Evolutionary conservation across 352 stramenopile species (phyloP), one percentile per base, ranked within the genome.

Genomic region (Globisporangium emineosum): DNA sequence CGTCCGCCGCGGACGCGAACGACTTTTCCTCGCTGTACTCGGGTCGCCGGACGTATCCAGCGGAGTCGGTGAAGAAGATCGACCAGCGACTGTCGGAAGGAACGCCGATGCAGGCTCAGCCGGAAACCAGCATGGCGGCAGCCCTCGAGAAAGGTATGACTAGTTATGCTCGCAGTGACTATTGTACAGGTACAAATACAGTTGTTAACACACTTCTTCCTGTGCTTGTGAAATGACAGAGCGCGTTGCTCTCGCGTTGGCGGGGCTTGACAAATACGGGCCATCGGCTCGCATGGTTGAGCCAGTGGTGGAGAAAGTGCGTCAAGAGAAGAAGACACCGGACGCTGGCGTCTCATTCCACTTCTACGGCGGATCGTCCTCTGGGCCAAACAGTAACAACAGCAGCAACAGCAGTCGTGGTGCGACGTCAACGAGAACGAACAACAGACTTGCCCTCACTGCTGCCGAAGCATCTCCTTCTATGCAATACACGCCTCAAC

Each of bases 41-140:
- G 5, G 82, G 76, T 17, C 73, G 83, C 29, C 80, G 77, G 35
- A 91, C 83, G 65, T 91, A 90, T 59, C 83, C 83, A 10, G 76
- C 80, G 8, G 80, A 89, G 54, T 82, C 78, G 10, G 32, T 78
- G 37, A 84, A 77, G 61, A 83, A 78, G 49, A 66, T 56, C 13
- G 82, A 86, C 47, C 57, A 65, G 33, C 72, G 82, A 9, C 59
- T 83, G 21, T 89, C 79, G 2, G 73, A 89, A 35, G 63, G 62
- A 9, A 62, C 55, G 0, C 64, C 62, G 9, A 10, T 30, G 15
- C 64, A 57, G 17, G 66, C 60, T 6, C 50, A 64, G 15, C 65
- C 69, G 13, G 71, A 76, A 52, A 83, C 66, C 9, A 80, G 68
- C 30, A 83, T 80, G 75, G 57, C 73, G 61, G 54, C 60, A 23